phyloP scores from a whole-genome alignment of 2,329 filamentous ascomycete species.

The Cladophialophora exuberans region DNA sequence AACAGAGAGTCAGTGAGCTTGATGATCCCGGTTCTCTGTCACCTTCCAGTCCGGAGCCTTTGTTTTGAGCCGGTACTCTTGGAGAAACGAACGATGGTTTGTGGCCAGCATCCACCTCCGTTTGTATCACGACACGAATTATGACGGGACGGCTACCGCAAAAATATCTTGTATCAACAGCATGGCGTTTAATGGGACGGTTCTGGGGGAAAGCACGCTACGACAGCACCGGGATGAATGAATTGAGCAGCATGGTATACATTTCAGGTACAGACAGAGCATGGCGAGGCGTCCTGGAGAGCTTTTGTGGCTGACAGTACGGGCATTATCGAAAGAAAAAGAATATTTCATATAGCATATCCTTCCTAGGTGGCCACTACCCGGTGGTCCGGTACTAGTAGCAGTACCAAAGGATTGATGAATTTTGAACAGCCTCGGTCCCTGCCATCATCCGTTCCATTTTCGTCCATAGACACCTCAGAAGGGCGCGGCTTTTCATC shows the following conservation, averaged over 20 bases:
- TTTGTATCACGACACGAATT: conserved; percentile 16
- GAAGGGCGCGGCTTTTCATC: not conserved
- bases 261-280: too few species aligned
- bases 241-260: too few species aligned
- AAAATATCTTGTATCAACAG: conserved; percentile 20
- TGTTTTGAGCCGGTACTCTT: conserved; percentile 24
- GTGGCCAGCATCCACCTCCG: not conserved
- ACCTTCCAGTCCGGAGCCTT: conserved; percentile 25
- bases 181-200: not conserved
- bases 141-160: conserved; percentile 16
- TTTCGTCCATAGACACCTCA: not conserved
- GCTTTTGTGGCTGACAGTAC: too few species aligned
- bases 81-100: conserved; percentile 4
- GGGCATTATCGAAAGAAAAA: too few species aligned
- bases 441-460: too few species aligned
- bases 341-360: too few species aligned
- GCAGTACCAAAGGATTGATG: too few species aligned
- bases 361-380: too few species aligned
- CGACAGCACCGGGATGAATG: too few species aligned
- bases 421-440: too few species aligned
- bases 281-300: too few species aligned
- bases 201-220: not conserved
- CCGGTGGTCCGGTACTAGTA: too few species aligned
- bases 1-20: conserved; percentile 24
- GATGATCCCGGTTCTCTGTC: conserved; percentile 19